Base-by-base conservation (phyloP, 78 protist genomes). In the Dictyostelium citrinum region DNA sequence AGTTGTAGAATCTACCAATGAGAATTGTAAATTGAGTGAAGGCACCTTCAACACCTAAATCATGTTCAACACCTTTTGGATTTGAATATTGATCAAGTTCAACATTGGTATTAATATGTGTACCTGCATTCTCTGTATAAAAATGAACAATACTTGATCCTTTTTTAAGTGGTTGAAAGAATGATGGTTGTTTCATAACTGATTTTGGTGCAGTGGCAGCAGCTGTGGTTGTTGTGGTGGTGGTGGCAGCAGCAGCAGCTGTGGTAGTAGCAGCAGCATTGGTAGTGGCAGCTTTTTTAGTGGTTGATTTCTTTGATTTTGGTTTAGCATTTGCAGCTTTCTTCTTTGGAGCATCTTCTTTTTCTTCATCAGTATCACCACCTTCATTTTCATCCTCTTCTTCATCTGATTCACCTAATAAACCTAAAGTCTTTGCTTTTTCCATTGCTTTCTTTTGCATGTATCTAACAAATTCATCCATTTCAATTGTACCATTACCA, bases 21-120 rank as follows among this genome's bases (percentile, higher is more conserved):
- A 86, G 35, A 5, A 86, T 43, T 14, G 68, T 86, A 27, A 86
- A 86, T 14, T 58, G 46, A 5, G 33, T 10, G 33, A 86, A 86
- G 2, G 92, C 92, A 76, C 77, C 92, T 12, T 86, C 92, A 20
- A 86, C 33, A 86, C 92, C 92, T 16, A 86, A 31, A 60, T 86
- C 92, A 61, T 29, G 49, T 45, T 77, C 46, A 9, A 29, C 6
- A 12, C 79, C 83, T 12, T 27, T 72, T 86, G 92, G 92, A 64
- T 86, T 86, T 6, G 17, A 31, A 29, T 31, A 43, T 22, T 33
- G 9, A 39, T 55, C 61, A 7, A 77, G 27, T 45, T 68, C 79
- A n/a, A 49, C 46, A 83, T 83, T 83, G 55, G 11, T 14, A 10
- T 8, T 5, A 22, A 10, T 71, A 58, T 75, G 72, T 1, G 29